Conservation (phyloP, 805 yeast genomes). For the Spathaspora passalidarum region DNA sequence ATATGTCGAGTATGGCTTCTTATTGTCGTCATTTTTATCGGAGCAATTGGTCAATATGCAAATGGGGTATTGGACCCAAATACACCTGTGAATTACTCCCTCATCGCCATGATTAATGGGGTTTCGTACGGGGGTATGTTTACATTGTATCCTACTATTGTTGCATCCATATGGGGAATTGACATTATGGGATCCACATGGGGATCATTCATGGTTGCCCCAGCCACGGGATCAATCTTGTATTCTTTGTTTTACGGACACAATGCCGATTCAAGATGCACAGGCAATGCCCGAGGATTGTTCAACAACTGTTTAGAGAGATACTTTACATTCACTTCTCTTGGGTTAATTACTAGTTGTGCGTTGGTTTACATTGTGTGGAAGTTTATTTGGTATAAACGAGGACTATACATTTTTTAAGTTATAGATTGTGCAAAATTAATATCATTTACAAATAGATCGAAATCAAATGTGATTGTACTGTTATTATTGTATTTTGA, state of each 20-base stretch:
- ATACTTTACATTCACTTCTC: conserved; percentile 26
- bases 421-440: background rate
- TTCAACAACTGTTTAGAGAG: conserved; percentile 18
- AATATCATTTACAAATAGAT: background rate
- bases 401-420: conserved; percentile 26
- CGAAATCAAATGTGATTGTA: conserved; percentile 1
- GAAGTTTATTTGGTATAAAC: conserved; percentile 27
- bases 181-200: conserved; percentile 88
- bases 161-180: conserved; percentile 83
- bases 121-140: conserved; percentile 77
- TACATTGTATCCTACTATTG: conserved; percentile 81
- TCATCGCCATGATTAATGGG: conserved; percentile 56
- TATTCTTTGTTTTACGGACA: conserved; percentile 71
- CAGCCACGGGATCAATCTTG: conserved; percentile 74
- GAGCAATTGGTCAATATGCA: conserved; percentile 29
- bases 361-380: conserved; percentile 23
- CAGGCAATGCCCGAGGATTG: background rate
- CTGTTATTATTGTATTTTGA: background rate
- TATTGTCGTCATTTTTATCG: conserved; percentile 22
- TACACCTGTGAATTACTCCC: conserved; percentile 15
- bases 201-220: conserved; percentile 86
- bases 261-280: conserved; percentile 44
- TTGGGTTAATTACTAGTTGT: conserved; percentile 23
- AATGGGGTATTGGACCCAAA: conserved; percentile 11
- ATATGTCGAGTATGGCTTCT: conserved; percentile 34